phyloP scores from a whole-genome alignment of 495 filamentous ascomycete species.

The Neurospora hispaniola region DNA sequence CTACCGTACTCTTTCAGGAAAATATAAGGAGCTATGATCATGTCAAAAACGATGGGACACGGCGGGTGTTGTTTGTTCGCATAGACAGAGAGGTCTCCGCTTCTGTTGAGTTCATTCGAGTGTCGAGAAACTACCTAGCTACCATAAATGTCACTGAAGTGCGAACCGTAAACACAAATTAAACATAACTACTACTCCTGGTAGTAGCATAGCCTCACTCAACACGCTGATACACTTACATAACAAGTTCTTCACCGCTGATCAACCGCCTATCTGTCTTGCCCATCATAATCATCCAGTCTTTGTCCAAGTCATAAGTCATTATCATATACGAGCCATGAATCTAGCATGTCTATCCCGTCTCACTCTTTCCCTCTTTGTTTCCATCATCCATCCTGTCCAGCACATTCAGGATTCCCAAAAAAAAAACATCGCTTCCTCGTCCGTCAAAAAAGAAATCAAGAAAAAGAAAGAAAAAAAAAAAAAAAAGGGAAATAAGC shows the following conservation, averaged over 20 bases:
- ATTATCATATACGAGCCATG: not conserved
- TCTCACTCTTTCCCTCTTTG: not conserved
- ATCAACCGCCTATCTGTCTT: not conserved
- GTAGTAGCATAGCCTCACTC: not conserved
- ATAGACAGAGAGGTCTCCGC: too few species aligned
- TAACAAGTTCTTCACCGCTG: too few species aligned
- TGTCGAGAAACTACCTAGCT: not conserved
- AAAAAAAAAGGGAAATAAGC: not conserved
- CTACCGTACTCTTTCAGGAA: not conserved
- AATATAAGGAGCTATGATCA: too few species aligned
- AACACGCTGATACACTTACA: not conserved
- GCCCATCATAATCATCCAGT: not conserved
- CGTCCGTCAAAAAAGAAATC: not conserved
- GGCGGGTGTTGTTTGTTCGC: too few species aligned
- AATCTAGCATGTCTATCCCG: not conserved
- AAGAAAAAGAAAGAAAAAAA: not conserved
- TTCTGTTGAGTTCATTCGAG: not conserved
- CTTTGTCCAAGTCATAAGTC: not conserved
- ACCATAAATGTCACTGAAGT: too few species aligned
- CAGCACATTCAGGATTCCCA: not conserved
- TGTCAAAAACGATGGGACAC: too few species aligned
- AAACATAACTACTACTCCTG: too few species aligned
- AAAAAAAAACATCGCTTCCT: not conserved
- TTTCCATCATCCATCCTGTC: not conserved
- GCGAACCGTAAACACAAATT: too few species aligned